Base-by-base conservation (phyloP, 129 eudicot species). In the Ambrosia trifida region DNA sequence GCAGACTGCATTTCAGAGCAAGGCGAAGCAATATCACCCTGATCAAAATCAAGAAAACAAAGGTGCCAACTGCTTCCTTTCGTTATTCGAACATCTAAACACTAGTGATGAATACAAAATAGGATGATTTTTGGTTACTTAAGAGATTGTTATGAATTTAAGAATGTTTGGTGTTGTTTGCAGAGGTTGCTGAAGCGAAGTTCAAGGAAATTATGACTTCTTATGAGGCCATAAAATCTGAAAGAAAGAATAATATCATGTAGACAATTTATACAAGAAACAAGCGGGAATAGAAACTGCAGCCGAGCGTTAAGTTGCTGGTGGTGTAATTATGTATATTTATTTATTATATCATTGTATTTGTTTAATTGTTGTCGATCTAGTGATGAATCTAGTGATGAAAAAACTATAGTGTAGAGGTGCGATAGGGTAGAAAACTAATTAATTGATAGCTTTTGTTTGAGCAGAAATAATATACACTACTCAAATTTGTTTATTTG, bases 21-120 rank as follows among this genome's bases (percentile, higher is more conserved):
- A 89, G 81, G 95, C 98, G n/a, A 83, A 79, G 81, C 82, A 93
- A 79, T 87, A 80, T 78, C 98, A 93, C 50, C 98, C 98, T n/a
- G 96, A 93, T 82, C 96, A 93, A 87, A 89, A 93, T 74, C 96
- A 87, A 76, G 85, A 85, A 40, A 85, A 93, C 63, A 89, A 89
- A 85, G 98, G 98, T 89, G 19, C 10, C 11, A 51, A 20, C 12
- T 66, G n/a, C 28, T 52, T 24, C 0, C 17, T 13, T 20, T 3
- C 60, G 13, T 57, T 38, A n/a, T 73, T 12, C n/a, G 20, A 18
- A 28, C 12, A 32, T n/a, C 8, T 31, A 7, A 57, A 11, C 7
- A 3, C 17, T 3, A 3, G 8, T 2, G 31, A 52, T 17, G 59
- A 52, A 18, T 18, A 53, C 60, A 18, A 58, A 11, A 28, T 28